These are phyloP conservation scores for Xerocomus brunneocitrinus DNA, from an alignment of 768 basidiomycete species.

Conservation along the genomic window DNA sequence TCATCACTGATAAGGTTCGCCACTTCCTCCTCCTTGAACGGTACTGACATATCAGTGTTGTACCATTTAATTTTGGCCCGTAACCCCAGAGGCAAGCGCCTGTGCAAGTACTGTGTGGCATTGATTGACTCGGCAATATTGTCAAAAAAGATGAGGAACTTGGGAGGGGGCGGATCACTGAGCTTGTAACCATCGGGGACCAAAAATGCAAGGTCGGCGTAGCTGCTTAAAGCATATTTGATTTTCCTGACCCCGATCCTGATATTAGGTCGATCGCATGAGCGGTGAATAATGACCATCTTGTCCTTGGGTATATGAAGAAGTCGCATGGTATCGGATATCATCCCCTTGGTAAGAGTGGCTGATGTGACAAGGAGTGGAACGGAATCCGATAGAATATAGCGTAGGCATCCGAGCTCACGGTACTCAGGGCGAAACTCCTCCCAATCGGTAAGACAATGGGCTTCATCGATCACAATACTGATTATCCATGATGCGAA, in stretches of 20 bases:
- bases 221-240: not conserved
- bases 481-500: not conserved
- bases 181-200: not conserved
- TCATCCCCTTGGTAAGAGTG: constrained; percentile 27
- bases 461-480: constrained; percentile 21
- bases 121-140: not conserved
- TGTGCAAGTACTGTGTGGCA: not conserved
- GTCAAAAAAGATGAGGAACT: not conserved
- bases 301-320: constrained; percentile 4
- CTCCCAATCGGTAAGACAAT: constrained; percentile 24
- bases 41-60: constrained; percentile 6
- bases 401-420: constrained; percentile 16
- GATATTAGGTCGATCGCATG: not conserved
- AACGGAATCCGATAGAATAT: not conserved
- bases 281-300: not conserved
- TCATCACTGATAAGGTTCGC: constrained; percentile 4
- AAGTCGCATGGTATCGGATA: constrained; percentile 18
- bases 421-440: constrained; percentile 34
- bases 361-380: constrained; percentile 28
- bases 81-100: not conserved
- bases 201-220: not conserved
- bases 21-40: constrained; percentile 14
- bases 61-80: not conserved
- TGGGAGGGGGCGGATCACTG: not conserved
- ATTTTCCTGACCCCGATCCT: not conserved